phyloP scores from a whole-genome alignment of 192 early-diverging fungal genomes.

The Coemansia aciculifera region DNA sequence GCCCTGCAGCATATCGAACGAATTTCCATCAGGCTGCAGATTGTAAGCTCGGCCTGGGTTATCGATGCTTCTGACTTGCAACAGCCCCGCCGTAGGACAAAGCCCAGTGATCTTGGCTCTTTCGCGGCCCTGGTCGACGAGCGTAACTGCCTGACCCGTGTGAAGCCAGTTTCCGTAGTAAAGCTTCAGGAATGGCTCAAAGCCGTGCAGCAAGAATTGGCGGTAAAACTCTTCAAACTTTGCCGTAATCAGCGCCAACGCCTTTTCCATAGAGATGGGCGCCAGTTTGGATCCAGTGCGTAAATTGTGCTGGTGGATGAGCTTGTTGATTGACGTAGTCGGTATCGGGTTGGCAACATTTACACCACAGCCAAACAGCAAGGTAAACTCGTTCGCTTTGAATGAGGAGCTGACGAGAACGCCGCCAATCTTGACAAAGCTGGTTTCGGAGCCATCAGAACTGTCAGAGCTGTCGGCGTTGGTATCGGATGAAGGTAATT shows the following conservation, averaged over 20 bases:
- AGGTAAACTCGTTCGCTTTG: conserved; percentile 65
- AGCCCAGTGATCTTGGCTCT: conserved; percentile 76
- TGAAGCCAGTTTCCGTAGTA: conserved; percentile 94
- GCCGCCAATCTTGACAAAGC: conserved; percentile 82
- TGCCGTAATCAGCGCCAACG: conserved; percentile 60
- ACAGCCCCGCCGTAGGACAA: conserved; percentile 68
- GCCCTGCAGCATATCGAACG: conserved; percentile 95
- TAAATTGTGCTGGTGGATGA: conserved; percentile 66
- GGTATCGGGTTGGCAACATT: conserved; percentile 85
- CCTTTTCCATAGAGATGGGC: conserved; percentile 37
- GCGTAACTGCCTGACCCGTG: conserved; percentile 65
- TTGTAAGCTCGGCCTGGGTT: conserved; percentile 60
- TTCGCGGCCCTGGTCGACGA: conserved; percentile 61
- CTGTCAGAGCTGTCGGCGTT: conserved; percentile 37
- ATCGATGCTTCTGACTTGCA: conserved; percentile 65
- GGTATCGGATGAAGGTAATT: conserved; percentile 15
- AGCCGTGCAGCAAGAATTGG: conserved; percentile 67
- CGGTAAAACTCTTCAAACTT: conserved; percentile 77
- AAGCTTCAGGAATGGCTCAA: conserved; percentile 68
- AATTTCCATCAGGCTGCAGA: conserved; percentile 96
- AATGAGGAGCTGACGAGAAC: conserved; percentile 85
- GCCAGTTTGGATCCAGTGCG: conserved; percentile 46
- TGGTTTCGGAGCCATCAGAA: conserved; percentile 22
- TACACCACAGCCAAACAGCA: conserved; percentile 86
- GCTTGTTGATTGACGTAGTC: conserved; percentile 81